Evolutionary conservation across 495 filamentous ascomycete species (phyloP).

Genomic region (Penicillium pulvis): DNA sequence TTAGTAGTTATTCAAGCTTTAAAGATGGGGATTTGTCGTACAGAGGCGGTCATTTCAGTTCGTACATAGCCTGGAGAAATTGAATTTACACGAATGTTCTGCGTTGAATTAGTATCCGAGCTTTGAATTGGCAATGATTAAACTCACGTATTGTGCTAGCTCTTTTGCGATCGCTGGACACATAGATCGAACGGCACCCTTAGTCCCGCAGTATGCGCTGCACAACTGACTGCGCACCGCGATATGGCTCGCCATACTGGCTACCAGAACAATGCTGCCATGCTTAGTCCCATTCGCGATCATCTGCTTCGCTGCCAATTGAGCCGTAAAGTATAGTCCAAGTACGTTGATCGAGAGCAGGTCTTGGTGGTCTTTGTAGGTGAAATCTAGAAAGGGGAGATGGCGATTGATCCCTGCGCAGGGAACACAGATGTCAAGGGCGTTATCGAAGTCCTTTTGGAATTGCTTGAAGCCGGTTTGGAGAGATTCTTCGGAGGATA

Average conservation of each 20-base stretch:
- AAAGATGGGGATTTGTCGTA: constrained; percentile 29
- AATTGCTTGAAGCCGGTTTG: constrained; percentile 52
- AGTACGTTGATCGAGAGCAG: constrained; percentile 40
- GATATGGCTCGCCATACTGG: constrained; percentile 51
- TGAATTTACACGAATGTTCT: constrained; percentile 47
- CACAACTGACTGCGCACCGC: constrained; percentile 71
- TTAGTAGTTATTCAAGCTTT: not conserved
- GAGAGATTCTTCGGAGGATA: constrained; percentile 61
- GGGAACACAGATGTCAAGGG: constrained; percentile 44
- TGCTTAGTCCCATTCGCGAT: constrained; percentile 47
- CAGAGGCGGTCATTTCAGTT: constrained; percentile 43
- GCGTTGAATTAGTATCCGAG: not conserved
- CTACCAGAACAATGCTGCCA: constrained; percentile 49
- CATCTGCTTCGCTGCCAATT: constrained; percentile 50
- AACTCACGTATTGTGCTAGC: constrained; percentile 38
- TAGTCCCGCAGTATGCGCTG: constrained; percentile 75
- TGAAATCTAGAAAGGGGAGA: constrained; percentile 41
- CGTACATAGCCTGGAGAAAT: constrained; percentile 50
- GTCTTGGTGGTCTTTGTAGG: constrained; percentile 44
- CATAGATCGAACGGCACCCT: constrained; percentile 63
- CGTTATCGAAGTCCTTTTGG: constrained; percentile 41
- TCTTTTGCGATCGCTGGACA: constrained; percentile 72
- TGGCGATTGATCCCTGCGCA: constrained; percentile 45
- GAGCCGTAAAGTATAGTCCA: constrained; percentile 45
- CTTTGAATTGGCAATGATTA: not conserved